Base-by-base conservation (phyloP, 495 filamentous ascomycete genomes). In the Penicillium malachiteum region DNA sequence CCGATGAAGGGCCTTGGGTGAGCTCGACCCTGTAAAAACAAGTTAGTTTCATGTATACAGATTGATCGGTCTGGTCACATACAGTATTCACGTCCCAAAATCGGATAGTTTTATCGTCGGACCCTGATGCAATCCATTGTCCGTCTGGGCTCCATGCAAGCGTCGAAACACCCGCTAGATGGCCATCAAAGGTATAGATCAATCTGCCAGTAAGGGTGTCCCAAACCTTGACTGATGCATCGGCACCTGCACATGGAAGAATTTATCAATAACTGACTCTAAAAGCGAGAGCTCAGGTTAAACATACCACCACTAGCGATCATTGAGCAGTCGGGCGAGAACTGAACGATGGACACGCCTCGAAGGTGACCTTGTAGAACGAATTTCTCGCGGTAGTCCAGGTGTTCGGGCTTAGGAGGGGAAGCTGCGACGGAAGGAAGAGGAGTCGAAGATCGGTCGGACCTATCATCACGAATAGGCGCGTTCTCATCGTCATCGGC, bases 31-130 rank as follows among this genome's bases (percentile, higher is more conserved):
- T 76, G 48, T 58, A 56, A 18, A 26, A 41, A 14, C 48, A 17
- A 16, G 48, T 50, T n/a, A 43, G 39, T 14, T 38, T 21, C 11
- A 30, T 46, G 21, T 30, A 73, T 43, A n/a, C 5, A 4, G 71
- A 41, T 16, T 12, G 14, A 11, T 37, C 9, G 11, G 31, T 8
- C 13, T 12, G 12, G 30, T 5, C 80, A 71, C 55, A 32, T 46
- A 89, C 89, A 0, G 89, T 93, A 12, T 83, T 73, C 14, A 90
- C 80, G 68, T 96, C 88, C 94, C 94, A 98, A 5, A 97, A 77
- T 1, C 94, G 83, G 54, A 98, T 97, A 0, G 89, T 86, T 69
- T 97, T 98, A 78, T 98, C 94, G 69, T 98, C 94, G 26, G 88
- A 92, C 9, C 94, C 94, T 14, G 91, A 92, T 0, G 92, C 95